phyloP scores from a whole-genome alignment of 805 yeast species.

The Pichia eremophila region DNA sequence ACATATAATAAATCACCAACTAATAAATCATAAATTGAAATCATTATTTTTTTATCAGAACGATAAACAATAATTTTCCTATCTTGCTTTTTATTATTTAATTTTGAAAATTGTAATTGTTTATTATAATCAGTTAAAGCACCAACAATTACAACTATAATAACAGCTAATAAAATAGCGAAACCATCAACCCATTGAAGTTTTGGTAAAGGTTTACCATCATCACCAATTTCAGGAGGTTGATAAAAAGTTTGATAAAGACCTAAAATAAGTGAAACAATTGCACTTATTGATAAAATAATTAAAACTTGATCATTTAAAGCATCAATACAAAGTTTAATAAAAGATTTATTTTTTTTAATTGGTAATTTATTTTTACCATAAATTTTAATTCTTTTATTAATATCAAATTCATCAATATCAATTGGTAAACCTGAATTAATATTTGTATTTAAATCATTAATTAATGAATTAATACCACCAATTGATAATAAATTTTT shows the following conservation, averaged over 20 bases:
- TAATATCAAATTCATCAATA: constrained; percentile 19
- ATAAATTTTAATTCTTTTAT: constrained; percentile 37
- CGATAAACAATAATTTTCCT: constrained; percentile 71
- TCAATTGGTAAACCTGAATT: constrained; percentile 32
- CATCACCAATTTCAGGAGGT: constrained; percentile 65
- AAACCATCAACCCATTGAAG: constrained; percentile 99
- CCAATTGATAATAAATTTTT: constrained; percentile 33
- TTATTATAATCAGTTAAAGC: constrained; percentile 96
- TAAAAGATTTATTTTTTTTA: constrained; percentile 57
- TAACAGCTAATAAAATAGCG: constrained; percentile 86
- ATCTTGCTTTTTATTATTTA: constrained; percentile 83
- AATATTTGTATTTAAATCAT: constrained; percentile 28
- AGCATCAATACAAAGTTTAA: constrained; percentile 67
- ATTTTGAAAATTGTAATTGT: constrained; percentile 81
- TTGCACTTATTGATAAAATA: constrained; percentile 75
- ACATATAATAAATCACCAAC: constrained; percentile 81
- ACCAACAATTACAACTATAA: constrained; percentile 86
- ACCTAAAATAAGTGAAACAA: constrained; percentile 83
- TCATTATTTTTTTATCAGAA: constrained; percentile 53
- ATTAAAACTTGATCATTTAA: constrained; percentile 86
- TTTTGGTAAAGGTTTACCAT: constrained; percentile 67
- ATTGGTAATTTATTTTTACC: constrained; percentile 71
- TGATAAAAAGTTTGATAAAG: constrained; percentile 87
- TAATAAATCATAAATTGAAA: constrained; percentile 64
- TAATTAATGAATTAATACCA: constrained; percentile 30